Evolutionary conservation across 2,329 filamentous ascomycete species (phyloP).

Genomic region (Rhinocladiella mackenziei): DNA sequence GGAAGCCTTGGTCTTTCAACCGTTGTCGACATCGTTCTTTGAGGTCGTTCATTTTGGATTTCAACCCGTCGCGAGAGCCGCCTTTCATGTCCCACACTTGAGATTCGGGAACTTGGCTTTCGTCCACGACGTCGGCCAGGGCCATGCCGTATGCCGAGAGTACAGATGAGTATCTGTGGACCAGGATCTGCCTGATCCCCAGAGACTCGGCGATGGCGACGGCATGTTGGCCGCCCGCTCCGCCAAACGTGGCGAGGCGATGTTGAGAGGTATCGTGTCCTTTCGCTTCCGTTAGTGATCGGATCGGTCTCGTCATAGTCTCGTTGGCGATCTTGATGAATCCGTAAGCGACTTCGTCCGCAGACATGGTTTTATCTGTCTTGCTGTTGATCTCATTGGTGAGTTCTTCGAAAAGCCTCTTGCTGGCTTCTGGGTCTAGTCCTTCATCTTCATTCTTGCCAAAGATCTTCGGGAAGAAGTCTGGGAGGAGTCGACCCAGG

Average conservation of each 20-base stretch:
- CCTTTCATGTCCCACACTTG: slow-evolving; percentile 57
- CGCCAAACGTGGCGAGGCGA: slow-evolving; percentile 85
- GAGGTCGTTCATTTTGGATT: slow-evolving; percentile 71
- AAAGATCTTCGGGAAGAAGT: slow-evolving; percentile 96
- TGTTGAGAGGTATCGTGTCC: slow-evolving; percentile 89
- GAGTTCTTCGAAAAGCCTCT: slow-evolving; percentile 69
- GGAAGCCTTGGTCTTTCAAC: slow-evolving; percentile 74
- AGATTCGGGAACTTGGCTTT: slow-evolving; percentile 64
- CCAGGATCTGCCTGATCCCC: slow-evolving; percentile 77
- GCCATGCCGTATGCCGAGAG: slow-evolving; percentile 92
- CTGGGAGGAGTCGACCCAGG: slow-evolving; percentile 77
- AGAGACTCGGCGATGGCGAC: slow-evolving; percentile 84
- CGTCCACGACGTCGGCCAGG: slow-evolving; percentile 86
- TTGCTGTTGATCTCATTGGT: slow-evolving; percentile 75
- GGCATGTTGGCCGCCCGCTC: slow-evolving; percentile 87
- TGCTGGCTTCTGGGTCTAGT: slow-evolving; percentile 70
- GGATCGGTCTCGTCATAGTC: slow-evolving; percentile 84
- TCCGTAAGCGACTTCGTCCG: slow-evolving; percentile 87
- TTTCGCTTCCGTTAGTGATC: slow-evolving; percentile 86
- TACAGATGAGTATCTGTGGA: slow-evolving; percentile 88
- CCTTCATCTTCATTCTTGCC: slow-evolving; percentile 83
- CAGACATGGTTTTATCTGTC: slow-evolving; percentile 58
- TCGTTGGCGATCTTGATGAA: slow-evolving; percentile 89
- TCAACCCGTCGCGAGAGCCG: slow-evolving; percentile 59
- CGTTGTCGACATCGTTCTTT: slow-evolving; percentile 68